These are phyloP conservation scores for Pestalotiopsis fici DNA, from an alignment of 2,329 filamentous ascomycete species.

Conservation along the genomic window DNA sequence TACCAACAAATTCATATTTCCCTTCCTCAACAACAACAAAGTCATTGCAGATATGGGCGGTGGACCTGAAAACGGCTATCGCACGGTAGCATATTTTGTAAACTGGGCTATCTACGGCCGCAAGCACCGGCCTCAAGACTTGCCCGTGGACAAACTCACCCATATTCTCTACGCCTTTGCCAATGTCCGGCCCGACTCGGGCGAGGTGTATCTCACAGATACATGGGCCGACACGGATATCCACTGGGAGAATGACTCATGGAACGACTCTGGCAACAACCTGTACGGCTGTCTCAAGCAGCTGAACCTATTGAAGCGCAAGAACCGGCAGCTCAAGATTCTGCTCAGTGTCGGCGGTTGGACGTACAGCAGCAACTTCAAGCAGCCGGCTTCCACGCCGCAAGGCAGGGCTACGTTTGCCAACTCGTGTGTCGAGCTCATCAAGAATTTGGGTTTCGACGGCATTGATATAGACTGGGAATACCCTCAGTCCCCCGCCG, in stretches of 20 bases:
- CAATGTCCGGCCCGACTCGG: conserved; percentile 76
- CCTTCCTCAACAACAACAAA: not conserved
- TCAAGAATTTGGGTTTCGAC: conserved; percentile 81
- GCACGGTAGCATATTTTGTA: conserved; percentile 72
- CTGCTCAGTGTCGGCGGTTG: conserved; percentile 88
- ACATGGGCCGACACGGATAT: conserved; percentile 72
- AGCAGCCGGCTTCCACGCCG: conserved; percentile 69
- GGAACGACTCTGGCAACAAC: conserved; percentile 75
- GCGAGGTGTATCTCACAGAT: conserved; percentile 75
- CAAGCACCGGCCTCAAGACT: conserved; percentile 81
- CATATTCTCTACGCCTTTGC: conserved; percentile 92
- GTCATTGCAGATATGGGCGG: conserved; percentile 38
- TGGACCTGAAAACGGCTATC: conserved; percentile 52
- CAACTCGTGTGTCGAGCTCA: conserved; percentile 68
- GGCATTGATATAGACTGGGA: conserved; percentile 72
- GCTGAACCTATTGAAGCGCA: conserved; percentile 78
- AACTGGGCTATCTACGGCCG: conserved; percentile 88
- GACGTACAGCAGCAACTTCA: conserved; percentile 88
- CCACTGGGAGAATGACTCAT: conserved; percentile 67
- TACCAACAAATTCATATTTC: not conserved
- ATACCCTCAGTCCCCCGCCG: conserved; percentile 55
- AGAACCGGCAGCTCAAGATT: conserved; percentile 81
- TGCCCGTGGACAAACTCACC: conserved; percentile 79
- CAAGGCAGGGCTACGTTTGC: conserved; percentile 74
- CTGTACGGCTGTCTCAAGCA: conserved; percentile 90